Percentiles rank a stretch among this genome's conserved stretches.
phyloP scores from a whole-genome alignment of 2,329 filamentous ascomycete species.

The Amphichorda felina region DNA sequence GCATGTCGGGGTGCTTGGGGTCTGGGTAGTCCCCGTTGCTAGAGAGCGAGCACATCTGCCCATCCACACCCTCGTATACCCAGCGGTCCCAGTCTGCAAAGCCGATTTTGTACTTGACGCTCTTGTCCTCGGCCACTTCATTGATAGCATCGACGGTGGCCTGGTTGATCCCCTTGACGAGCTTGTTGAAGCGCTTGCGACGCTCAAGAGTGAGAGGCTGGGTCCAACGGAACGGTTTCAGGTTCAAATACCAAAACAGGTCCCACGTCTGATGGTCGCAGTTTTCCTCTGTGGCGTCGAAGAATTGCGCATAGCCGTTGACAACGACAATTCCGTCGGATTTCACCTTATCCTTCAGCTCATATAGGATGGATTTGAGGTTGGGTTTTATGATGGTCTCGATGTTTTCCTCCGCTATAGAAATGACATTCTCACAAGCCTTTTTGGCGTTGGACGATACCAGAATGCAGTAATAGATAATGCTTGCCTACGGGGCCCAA shows the following conservation, averaged over 20 bases:
- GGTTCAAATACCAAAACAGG: not conserved
- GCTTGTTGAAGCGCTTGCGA: slow-evolving; percentile 15
- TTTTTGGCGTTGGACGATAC: slow-evolving; percentile 6
- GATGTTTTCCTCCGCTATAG: slow-evolving; percentile 9
- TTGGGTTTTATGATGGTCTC: slow-evolving; percentile 14
- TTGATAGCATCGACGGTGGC: slow-evolving; percentile 14
- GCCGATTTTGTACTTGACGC: slow-evolving; percentile 9
- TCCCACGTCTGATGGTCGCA: slow-evolving; percentile 8
- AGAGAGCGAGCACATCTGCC: slow-evolving; percentile 16
- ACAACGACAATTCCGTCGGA: slow-evolving; percentile 15
- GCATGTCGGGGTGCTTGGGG: slow-evolving; percentile 13
- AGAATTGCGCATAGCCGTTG: slow-evolving; percentile 18
- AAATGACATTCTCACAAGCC: slow-evolving; percentile 8
- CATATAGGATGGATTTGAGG: slow-evolving; percentile 11
- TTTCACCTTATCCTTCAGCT: slow-evolving; percentile 15
- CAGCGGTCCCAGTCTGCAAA: slow-evolving; percentile 18
- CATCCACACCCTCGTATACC: slow-evolving; percentile 11
- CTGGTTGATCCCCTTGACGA: slow-evolving; percentile 14
- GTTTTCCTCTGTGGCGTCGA: slow-evolving; percentile 14
- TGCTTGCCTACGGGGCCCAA: no score
- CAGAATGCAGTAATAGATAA: slow-evolving; percentile 11
- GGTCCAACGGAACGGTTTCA: no score
- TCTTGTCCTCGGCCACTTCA: slow-evolving; percentile 6
- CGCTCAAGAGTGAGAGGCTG: slow-evolving; percentile 10
- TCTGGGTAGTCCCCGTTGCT: slow-evolving; percentile 14